Percentiles rank a stretch among this genome's conserved stretches.
Evolutionary conservation across 1,284 basidiomycete genomes (phyloP).

Genomic region (Trichosporon asahii): DNA sequence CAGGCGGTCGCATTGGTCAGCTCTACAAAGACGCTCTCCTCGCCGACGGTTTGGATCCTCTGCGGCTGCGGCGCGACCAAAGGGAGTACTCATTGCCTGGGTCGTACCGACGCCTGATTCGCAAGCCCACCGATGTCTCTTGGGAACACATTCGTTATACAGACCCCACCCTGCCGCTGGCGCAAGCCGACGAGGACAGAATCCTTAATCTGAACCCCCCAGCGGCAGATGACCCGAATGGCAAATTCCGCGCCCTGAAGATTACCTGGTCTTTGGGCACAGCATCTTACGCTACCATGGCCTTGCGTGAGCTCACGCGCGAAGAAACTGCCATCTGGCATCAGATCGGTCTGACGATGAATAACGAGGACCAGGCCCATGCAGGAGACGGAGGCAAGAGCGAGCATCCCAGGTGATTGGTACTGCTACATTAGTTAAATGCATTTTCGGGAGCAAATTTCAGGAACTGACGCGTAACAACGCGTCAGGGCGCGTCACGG

Average conservation of each 20-base stretch:
- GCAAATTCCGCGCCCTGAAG: slow-evolving; percentile 79
- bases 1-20: slow-evolving; percentile 74
- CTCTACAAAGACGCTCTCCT: slow-evolving; percentile 75
- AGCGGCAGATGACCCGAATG: slow-evolving; percentile 55
- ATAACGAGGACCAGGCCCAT: slow-evolving; percentile 70
- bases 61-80: slow-evolving; percentile 81
- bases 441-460: slow-evolving; percentile 4
- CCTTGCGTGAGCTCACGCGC: slow-evolving; percentile 85
- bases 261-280: slow-evolving; percentile 75
- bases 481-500: not conserved
- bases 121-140: slow-evolving; percentile 72
- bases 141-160: slow-evolving; percentile 85
- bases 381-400: slow-evolving; percentile 4
- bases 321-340: slow-evolving; percentile 85
- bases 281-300: slow-evolving; percentile 93
- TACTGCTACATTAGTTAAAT: not conserved
- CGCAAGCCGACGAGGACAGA: slow-evolving; percentile 91
- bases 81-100: slow-evolving; percentile 90
- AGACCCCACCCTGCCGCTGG: slow-evolving; percentile 83
- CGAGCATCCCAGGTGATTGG: not conserved
- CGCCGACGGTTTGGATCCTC: slow-evolving; percentile 80
- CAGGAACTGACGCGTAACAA: not conserved
- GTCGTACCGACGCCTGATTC: slow-evolving; percentile 87
- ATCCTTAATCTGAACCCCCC: slow-evolving; percentile 75
- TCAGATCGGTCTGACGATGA: slow-evolving; percentile 72